phyloP scores from a whole-genome alignment of 2,329 filamentous ascomycete genomes.

The Ascochyta koolunga region DNA sequence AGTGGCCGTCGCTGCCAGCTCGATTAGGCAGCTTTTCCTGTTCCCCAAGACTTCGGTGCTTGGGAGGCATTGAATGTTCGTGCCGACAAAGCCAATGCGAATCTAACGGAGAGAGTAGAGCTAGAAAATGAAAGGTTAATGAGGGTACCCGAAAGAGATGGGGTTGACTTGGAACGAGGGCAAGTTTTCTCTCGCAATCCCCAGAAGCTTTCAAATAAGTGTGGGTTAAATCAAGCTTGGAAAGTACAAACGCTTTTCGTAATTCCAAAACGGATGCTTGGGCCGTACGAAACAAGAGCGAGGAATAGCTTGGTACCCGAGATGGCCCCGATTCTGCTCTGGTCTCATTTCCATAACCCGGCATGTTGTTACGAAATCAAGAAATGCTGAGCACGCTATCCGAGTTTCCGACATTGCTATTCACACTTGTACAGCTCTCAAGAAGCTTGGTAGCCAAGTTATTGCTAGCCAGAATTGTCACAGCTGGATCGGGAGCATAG shows the following conservation, averaged over 20 bases:
- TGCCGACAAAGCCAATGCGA: not conserved
- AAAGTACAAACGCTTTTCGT: no score
- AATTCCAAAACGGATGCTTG: slow-evolving; percentile 1
- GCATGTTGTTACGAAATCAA: not conserved
- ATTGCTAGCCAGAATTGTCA: slow-evolving; percentile 8
- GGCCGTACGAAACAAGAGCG: not conserved
- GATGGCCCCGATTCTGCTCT: not conserved
- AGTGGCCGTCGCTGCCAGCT: slow-evolving; percentile 3
- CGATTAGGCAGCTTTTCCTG: slow-evolving; percentile 1
- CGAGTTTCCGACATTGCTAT: not conserved
- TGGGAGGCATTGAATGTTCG: not conserved
- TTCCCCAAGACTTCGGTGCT: slow-evolving; percentile 1
- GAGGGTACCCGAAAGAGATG: not conserved
- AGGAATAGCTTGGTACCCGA: slow-evolving; percentile 9
- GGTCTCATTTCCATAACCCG: not conserved
- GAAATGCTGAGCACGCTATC: slow-evolving; percentile 9
- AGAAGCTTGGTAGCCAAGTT: slow-evolving; percentile 14
- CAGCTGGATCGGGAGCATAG: not conserved
- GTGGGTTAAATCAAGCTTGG: not conserved
- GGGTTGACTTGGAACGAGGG: not conserved
- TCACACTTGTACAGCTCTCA: not conserved
- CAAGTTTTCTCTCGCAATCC: no score
- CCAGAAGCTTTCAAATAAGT: not conserved
- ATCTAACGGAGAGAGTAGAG: no score
- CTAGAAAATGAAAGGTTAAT: no score